These are phyloP conservation scores for Geranium brycei DNA, from an alignment of 345 rosid species.

Conservation along the genomic window DNA sequence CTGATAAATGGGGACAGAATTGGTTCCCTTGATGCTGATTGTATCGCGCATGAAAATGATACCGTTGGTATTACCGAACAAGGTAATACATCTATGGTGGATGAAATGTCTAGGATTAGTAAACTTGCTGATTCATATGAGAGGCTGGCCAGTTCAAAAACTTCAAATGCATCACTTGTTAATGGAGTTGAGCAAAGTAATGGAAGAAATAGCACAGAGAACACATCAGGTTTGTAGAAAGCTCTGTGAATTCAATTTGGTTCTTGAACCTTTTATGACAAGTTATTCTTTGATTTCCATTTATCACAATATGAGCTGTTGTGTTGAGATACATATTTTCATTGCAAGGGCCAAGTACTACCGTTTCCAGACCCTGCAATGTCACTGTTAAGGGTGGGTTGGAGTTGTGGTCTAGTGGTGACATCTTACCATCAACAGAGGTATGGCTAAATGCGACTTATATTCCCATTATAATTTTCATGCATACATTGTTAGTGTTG, in stretches of 20 bases:
- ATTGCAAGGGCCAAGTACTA: conserved; percentile 40
- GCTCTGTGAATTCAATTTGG: conserved; percentile 7
- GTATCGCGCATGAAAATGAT: conserved; percentile 21
- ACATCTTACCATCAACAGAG: conserved; percentile 41
- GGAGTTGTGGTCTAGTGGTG: conserved; percentile 41
- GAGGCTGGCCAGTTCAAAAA: conserved; percentile 12
- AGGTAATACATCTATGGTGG: conserved; percentile 31
- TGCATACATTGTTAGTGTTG: background rate
- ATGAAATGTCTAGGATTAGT: conserved; percentile 32
- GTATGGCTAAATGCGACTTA: conserved; percentile 20
- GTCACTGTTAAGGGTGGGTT: conserved; percentile 33
- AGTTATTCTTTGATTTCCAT: background rate
- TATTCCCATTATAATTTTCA: background rate
- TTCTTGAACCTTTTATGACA: background rate
- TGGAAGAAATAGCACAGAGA: conserved; percentile 33
- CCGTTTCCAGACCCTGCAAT: conserved; percentile 37
- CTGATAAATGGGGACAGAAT: conserved; percentile 42
- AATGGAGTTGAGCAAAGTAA: conserved; percentile 35
- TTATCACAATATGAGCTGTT: background rate
- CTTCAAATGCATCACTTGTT: conserved; percentile 24
- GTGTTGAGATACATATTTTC: conserved; percentile 15
- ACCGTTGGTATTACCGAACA: conserved; percentile 17
- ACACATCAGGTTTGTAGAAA: conserved; percentile 32
- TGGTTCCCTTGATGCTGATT: conserved; percentile 29
- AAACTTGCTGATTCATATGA: background rate